Base-by-base conservation (phyloP, 169 alveolate genomes). In the Neospora caninum region DNA sequence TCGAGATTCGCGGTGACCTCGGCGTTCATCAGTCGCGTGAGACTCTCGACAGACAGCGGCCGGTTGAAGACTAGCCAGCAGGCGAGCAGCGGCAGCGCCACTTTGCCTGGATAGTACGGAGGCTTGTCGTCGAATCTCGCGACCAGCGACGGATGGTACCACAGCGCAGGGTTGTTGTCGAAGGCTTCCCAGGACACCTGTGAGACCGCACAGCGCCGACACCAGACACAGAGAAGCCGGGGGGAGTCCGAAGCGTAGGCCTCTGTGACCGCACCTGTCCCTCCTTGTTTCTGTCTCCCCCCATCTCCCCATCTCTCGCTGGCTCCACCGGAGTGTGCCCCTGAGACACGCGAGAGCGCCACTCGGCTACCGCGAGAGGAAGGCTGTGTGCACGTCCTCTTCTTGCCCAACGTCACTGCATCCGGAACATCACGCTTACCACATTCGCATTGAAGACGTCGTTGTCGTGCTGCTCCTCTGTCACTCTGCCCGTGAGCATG, bases 71-170 rank as follows among this genome's bases (percentile, higher is more conserved):
- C 98, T 69, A 97, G 96, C 98, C 98, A 97, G 91, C 96, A 89
- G 7, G 98, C 98, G 69, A 98, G 93, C 25, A 98, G 96, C 29
- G 99, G 99, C 93, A 97, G 92, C 34, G 99, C 98, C 88, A 98
- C 98, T 92, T 97, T 98, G 34, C 98, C 96, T 2, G 98, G 99
- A 92, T 98, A 98, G 93, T 97, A 98, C 16, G 99, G 99, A 41
- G 98, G 98, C 67, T 95, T 96, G 58, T 96, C 95, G 91, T 97
- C 98, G 93, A 98, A 97, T 43, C 98, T 91, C 31, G 98, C 98
- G 38, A 98, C 99, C 87, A 98, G 95, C 18, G 98, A 97, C 49
- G 98, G 97, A 88, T 98, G 98, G 91, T 95, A 98, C 99, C 99
- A 98, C 80, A 98, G 91, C 54, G 96, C 95, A 10, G 99, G 98